Conservation (phyloP, 495 filamentous ascomycete genomes). For the Parathielavia hyrcaniae region DNA sequence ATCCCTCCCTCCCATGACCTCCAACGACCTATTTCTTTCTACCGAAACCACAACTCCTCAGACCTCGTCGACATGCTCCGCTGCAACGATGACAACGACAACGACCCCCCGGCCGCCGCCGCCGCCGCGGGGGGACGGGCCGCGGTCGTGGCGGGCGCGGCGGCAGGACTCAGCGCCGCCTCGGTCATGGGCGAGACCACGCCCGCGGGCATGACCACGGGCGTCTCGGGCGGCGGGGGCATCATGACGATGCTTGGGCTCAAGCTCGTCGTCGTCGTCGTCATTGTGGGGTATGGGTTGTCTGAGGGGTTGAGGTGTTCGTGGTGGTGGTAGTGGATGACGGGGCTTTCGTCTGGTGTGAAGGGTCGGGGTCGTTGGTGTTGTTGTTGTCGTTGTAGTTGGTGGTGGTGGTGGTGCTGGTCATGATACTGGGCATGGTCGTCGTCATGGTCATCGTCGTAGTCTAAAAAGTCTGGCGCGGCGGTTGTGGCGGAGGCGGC, state of each 20-base stretch:
- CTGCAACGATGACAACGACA: conserved; percentile 21
- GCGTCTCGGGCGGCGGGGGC: neutral
- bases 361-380: neutral
- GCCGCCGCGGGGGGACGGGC: too few relatives aligned
- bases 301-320: neutral
- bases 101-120: neutral
- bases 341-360: neutral
- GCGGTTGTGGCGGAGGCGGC: too few relatives aligned
- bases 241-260: neutral
- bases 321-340: neutral
- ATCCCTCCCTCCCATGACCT: neutral
- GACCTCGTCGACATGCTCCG: conserved; percentile 28
- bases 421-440: too few relatives aligned
- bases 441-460: too few relatives aligned
- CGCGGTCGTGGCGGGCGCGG: too few relatives aligned
- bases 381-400: too few relatives aligned
- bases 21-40: neutral
- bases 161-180: conserved; percentile 18
- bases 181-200: conserved; percentile 24
- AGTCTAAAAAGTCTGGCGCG: too few relatives aligned
- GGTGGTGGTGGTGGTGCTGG: too few relatives aligned
- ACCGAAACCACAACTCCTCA: conserved; percentile 29
- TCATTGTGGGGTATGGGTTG: too few relatives aligned
- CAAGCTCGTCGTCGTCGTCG: too few relatives aligned
- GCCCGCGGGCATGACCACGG: neutral